Base-by-base conservation (phyloP, 352 stramenopile genomes). In the Globisporangium apiculatum region DNA sequence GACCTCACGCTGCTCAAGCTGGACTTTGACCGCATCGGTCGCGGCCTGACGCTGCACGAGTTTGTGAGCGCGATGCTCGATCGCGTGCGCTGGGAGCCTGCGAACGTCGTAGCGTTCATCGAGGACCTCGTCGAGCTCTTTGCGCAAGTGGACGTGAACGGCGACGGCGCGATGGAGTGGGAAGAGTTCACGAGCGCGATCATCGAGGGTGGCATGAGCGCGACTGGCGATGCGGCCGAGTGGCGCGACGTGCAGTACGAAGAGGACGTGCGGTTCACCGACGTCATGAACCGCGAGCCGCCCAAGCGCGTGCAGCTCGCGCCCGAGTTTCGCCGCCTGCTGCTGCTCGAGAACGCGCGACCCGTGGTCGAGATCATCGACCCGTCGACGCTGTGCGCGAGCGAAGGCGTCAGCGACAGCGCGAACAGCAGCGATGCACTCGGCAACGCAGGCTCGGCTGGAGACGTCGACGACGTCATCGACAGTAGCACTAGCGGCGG, bases 171-270 rank as follows among this genome's bases (percentile, higher is more conserved):
- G 9, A 92, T 90, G 83, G 76, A 86, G 52, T 92, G 83, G 83
- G 83, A 92, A 36, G 83, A 92, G 61, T 92, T 92, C 51, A 92
- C 83, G 38, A 86, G 73, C 35, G 79, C 80, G 7, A 87, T 92
- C 53, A 90, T 92, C 53, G 83, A 92, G 58, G 79, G 75, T 35
- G 80, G 83, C 55, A 90, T 92, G 82, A 69, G 79, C 10, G 72
- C 66, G 0, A 73, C 51, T 6, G 67, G 70, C 17, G 64, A 76
- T 36, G 68, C 71, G 7, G 56, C 71, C 8, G 67, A 82, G 42
- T 79, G 76, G 71, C 67, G 78, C 47, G 79, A 88, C 51, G 48
- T 89, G 60, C 75, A 87, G 66, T 92, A 92, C 53, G 82, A 90
- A 46, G 79, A 92, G 40, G 67, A 86, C 65, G 24, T 61, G 7